Evolutionary conservation across 2,329 filamentous ascomycete species (phyloP).

Genomic region (Fusarium lyarnte): DNA sequence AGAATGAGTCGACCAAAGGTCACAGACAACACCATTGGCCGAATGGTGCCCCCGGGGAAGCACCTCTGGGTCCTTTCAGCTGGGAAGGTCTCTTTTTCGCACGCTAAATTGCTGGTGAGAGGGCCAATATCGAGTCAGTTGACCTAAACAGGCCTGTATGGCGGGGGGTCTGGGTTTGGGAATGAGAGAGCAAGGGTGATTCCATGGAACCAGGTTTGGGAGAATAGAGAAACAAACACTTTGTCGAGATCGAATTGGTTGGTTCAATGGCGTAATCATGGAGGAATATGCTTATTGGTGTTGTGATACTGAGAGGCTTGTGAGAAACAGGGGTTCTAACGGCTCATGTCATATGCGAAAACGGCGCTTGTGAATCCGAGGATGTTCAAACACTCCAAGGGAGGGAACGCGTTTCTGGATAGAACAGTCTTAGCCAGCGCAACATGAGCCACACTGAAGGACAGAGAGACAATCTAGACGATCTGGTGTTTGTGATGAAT

Average conservation of each 20-base stretch:
- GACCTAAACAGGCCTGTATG: constrained; percentile 30
- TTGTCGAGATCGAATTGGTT: background rate
- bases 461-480: background rate
- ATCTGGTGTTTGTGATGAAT: constrained; percentile 24
- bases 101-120: constrained; percentile 29
- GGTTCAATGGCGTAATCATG: constrained; percentile 5
- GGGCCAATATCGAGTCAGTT: constrained; percentile 38
- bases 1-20: constrained; percentile 11
- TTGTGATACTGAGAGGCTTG: background rate
- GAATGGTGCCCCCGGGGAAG: constrained; percentile 21
- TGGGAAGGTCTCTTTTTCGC: constrained; percentile 21
- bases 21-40: constrained; percentile 24
- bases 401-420: constrained; percentile 3
- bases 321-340: constrained; percentile 15
- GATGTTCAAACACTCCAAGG: constrained; percentile 8
- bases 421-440: background rate
- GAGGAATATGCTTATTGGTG: constrained; percentile 15
- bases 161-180: constrained; percentile 16
- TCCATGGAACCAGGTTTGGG: constrained; percentile 2
- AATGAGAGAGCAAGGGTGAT: constrained; percentile 5
- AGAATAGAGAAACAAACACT: constrained; percentile 9
- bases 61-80: constrained; percentile 34
- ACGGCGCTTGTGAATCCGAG: constrained; percentile 23
- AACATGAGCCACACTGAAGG: background rate
- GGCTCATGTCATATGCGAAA: constrained; percentile 10